Conservation (phyloP, 495 filamentous ascomycete genomes). For the Xylaria longipes region DNA sequence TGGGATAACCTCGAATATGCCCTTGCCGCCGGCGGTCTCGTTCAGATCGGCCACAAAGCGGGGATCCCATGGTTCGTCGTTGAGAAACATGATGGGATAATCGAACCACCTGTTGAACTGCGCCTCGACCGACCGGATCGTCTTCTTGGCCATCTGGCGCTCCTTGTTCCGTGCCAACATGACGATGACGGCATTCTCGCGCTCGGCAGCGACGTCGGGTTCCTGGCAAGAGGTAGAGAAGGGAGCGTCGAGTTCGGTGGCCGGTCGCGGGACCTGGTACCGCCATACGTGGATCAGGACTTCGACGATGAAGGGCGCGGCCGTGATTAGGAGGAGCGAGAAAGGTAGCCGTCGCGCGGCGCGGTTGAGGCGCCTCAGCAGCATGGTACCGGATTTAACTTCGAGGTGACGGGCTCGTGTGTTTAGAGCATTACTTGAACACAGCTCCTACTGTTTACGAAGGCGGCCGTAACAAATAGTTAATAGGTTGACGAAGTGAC, state of each 20-base stretch:
- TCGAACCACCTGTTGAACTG: slow-evolving; percentile 98
- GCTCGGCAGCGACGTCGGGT: slow-evolving; percentile 60
- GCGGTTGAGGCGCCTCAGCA: slow-evolving; percentile 42
- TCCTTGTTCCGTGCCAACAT: slow-evolving; percentile 89
- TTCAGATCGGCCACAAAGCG: slow-evolving; percentile 88
- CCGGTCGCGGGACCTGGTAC: slow-evolving; percentile 36
- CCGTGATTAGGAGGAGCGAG: slow-evolving; percentile 35
- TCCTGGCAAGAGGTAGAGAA: slow-evolving; percentile 53
- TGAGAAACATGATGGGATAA: slow-evolving; percentile 96
- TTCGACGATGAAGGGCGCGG: slow-evolving; percentile 40
- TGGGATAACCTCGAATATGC: slow-evolving; percentile 79
- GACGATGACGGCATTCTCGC: slow-evolving; percentile 86
- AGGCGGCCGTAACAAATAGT: neutral
- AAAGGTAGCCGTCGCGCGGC: slow-evolving; percentile 40
- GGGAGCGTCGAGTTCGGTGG: slow-evolving; percentile 48
- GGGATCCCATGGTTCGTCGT: slow-evolving; percentile 81
- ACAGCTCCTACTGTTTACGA: neutral
- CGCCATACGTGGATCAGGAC: slow-evolving; percentile 37
- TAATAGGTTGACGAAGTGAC: neutral
- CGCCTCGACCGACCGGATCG: slow-evolving; percentile 87
- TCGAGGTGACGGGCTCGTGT: slow-evolving; percentile 18
- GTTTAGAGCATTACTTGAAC: slow-evolving; percentile 32
- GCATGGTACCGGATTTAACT: slow-evolving; percentile 30
- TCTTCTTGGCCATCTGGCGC: slow-evolving; percentile 82
- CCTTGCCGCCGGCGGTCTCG: slow-evolving; percentile 80